These are phyloP conservation scores for Penicillium sp. DNA, from an alignment of 2,329 filamentous ascomycete genomes.

Conservation along the genomic window DNA sequence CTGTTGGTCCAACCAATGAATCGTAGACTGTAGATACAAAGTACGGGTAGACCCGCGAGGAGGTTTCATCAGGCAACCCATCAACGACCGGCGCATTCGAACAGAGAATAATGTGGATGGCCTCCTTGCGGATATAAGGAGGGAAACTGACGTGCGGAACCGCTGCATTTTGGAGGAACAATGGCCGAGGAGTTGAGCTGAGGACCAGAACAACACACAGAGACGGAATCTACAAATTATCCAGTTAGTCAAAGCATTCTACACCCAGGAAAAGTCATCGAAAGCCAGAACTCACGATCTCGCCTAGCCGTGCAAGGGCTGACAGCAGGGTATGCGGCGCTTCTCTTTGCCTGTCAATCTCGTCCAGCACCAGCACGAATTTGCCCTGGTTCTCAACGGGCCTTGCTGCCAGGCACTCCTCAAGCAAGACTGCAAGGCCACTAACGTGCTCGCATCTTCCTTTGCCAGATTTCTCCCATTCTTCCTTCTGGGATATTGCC, in stretches of 20 bases:
- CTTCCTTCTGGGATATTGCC: conserved; percentile 35
- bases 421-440: conserved; percentile 70
- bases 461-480: conserved; percentile 49
- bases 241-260: neutral
- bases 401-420: conserved; percentile 36
- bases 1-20: conserved; percentile 74
- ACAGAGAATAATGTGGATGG: conserved; percentile 71
- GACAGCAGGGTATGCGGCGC: conserved; percentile 74
- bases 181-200: conserved; percentile 63
- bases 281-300: conserved; percentile 59
- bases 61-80: conserved; percentile 29
- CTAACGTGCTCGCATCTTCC: conserved; percentile 77
- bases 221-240: conserved; percentile 63
- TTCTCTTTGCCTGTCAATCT: conserved; percentile 80
- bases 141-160: conserved; percentile 79
- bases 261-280: neutral
- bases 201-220: conserved; percentile 76
- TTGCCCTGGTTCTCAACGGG: conserved; percentile 45
- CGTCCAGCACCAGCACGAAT: conserved; percentile 84
- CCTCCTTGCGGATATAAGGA: conserved; percentile 76
- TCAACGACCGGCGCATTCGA: conserved; percentile 44
- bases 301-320: conserved; percentile 75
- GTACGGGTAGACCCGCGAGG: conserved; percentile 52
- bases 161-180: conserved; percentile 66
- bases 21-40: conserved; percentile 87